Base-by-base conservation (phyloP, 2,329 filamentous ascomycete genomes). In the Amylocarpus encephaloides region DNA sequence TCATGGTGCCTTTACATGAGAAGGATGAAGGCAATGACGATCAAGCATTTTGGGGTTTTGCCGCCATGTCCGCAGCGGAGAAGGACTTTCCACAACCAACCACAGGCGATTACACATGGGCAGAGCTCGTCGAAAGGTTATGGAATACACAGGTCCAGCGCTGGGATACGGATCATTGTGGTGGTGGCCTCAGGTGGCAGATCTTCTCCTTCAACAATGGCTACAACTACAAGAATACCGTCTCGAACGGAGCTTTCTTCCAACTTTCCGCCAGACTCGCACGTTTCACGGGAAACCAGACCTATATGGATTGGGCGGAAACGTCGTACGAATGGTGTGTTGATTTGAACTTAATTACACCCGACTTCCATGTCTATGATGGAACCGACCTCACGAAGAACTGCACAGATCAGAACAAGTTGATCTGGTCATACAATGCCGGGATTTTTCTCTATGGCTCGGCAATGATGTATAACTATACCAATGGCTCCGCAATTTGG, bases 221-320 rank as follows among this genome's bases (percentile, higher is more conserved):
- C 12, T 83, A 90, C 65, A 76, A 81, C 62, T 93, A 94, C 77
- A 93, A 91, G 69, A 92, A 92, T 70, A 77, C 82, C 13, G 80
- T 91, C 59, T 83, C 83, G 54, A 93, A 93, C 66, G 88, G 86
- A 38, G 83, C 82, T n/a, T 81, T 93, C 64, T 91, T 94, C 67
- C 85, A 91, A 62, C 75, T 95, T 11, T 83, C 85, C 3, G 86
- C 88, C 1, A 83, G 88, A 15, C 74, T 92, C 12, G 85, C 83
- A 22, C 79, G 83, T 42, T 82, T 80, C 52, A 87, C 83, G 0
- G 80, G 80, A 13, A 83, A 87, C 60, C 66, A 76, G 44, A 84
- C 78, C 0, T 87, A 87, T 59, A 55, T 71, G 12, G 75, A 85
- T 15, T 88, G 84, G 85, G 83, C 85, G 1, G 66, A 73, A 41